These are phyloP conservation scores for Monilinia laxa DNA, from an alignment of 2,329 filamentous ascomycete species.

Conservation along the genomic window DNA sequence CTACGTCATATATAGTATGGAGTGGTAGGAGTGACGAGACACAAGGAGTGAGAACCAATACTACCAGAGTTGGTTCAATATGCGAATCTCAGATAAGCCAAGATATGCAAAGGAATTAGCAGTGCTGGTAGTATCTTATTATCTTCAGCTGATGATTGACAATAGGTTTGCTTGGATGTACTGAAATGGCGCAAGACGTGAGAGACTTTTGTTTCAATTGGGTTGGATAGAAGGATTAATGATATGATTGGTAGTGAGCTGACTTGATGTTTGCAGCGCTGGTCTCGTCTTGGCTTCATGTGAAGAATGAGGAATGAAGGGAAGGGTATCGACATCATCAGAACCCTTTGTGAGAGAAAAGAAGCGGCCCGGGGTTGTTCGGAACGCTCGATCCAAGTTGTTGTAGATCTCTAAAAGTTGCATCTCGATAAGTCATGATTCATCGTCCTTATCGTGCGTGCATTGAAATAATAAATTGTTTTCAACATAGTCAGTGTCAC, in stretches of 20 bases:
- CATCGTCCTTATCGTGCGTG: not conserved
- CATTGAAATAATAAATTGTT: not conserved
- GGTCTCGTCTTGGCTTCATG: too few species aligned
- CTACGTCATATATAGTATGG: conserved; percentile 10
- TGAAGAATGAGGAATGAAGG: too few species aligned
- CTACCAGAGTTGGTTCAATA: not conserved
- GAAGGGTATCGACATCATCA: not conserved
- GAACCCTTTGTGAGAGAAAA: not conserved
- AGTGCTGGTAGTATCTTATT: not conserved
- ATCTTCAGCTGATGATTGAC: too few species aligned
- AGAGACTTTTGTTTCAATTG: too few species aligned
- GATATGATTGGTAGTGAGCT: too few species aligned
- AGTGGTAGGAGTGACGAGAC: not conserved
- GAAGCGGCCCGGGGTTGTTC: not conserved
- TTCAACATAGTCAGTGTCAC: not conserved
- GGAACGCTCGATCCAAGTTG: not conserved
- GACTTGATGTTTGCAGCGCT: too few species aligned
- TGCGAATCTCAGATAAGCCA: not conserved
- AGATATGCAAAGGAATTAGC: conserved; percentile 3
- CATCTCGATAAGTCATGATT: not conserved
- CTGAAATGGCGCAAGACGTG: too few species aligned
- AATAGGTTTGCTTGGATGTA: too few species aligned
- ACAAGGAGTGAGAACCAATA: not conserved
- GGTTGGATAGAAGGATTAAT: too few species aligned
- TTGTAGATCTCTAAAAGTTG: conserved; percentile 4